Percentiles rank a stretch among this genome's conserved stretches.
Evolutionary conservation across 202 grass and related monocot genomes (phyloP).

Genomic region (Carex arenaria): DNA sequence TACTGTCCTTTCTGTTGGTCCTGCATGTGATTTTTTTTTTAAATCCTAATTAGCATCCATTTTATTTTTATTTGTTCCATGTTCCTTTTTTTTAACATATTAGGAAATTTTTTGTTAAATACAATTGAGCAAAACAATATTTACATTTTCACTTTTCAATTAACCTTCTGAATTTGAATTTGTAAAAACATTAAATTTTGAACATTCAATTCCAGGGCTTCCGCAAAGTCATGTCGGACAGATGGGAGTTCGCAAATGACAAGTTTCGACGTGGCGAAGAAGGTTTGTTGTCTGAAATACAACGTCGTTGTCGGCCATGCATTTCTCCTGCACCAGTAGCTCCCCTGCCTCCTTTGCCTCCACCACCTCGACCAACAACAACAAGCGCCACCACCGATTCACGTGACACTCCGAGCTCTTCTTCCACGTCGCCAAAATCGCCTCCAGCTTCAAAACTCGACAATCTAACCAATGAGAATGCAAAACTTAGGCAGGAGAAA

Average conservation of each 20-base stretch:
- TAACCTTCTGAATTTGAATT: no score
- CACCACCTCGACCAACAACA: slow-evolving; percentile 1
- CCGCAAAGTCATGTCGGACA: slow-evolving; percentile 73
- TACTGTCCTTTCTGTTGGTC: neutral
- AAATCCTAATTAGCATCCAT: no score
- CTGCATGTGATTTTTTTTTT: neutral
- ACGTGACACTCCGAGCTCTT: slow-evolving; percentile 32
- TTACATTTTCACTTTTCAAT: no score
- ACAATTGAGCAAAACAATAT: no score
- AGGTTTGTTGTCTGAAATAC: slow-evolving; percentile 59
- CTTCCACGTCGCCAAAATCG: slow-evolving; percentile 41
- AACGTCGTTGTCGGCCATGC: slow-evolving; percentile 36
- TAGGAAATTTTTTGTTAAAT: no score
- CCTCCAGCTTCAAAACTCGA: neutral
- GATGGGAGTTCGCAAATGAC: slow-evolving; percentile 94
- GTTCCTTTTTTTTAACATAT: no score
- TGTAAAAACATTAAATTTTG: neutral
- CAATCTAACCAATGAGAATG: slow-evolving; percentile 54
- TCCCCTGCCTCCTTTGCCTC: slow-evolving; percentile 21
- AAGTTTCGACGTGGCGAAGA: slow-evolving; percentile 75
- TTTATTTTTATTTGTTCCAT: no score
- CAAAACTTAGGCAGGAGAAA: slow-evolving; percentile 66
- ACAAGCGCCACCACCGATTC: slow-evolving; percentile 39
- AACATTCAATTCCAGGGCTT: slow-evolving; percentile 51
- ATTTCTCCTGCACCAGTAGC: slow-evolving; percentile 22